These are phyloP conservation scores for Epichloe baconii DNA, from an alignment of 2,329 filamentous ascomycete genomes.

Conservation along the genomic window DNA sequence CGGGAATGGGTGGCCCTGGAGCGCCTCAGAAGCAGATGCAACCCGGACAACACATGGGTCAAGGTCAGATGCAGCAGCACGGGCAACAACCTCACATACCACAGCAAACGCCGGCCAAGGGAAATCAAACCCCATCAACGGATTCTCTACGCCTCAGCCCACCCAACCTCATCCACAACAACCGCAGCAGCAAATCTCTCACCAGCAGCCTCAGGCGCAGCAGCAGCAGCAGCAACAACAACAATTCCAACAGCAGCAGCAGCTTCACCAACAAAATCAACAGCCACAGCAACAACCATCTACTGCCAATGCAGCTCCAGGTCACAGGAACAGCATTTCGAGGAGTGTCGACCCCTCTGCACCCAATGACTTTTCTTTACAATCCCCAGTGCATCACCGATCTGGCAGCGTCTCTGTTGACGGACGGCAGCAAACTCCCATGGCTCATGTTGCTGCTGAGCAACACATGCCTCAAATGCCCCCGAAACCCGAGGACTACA, in stretches of 20 bases:
- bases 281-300: conserved; percentile 9
- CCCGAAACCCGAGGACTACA: conserved; percentile 38
- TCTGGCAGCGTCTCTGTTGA: conserved; percentile 28
- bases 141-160: conserved; percentile 23
- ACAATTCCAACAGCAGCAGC: background rate
- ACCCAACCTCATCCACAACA: conserved; percentile 9
- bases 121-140: conserved; percentile 25
- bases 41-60: conserved; percentile 16
- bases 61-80: conserved; percentile 20
- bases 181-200: conserved; percentile 6
- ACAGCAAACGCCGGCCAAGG: conserved; percentile 27
- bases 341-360: conserved; percentile 31
- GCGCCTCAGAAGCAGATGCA: conserved; percentile 24
- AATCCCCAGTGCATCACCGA: conserved; percentile 31
- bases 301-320: conserved; percentile 23
- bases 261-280: conserved; percentile 5
- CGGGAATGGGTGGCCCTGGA: conserved; percentile 7
- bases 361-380: conserved; percentile 29
- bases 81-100: conserved; percentile 22
- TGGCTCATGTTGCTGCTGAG: conserved; percentile 12
- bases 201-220: conserved; percentile 1
- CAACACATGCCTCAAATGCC: conserved; percentile 25
- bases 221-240: conserved; percentile 1
- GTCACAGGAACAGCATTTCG: conserved; percentile 34
- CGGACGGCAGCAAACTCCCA: conserved; percentile 13